phyloP scores from a whole-genome alignment of 2,329 filamentous ascomycete genomes.

The Aureobasidium melanogenum region DNA sequence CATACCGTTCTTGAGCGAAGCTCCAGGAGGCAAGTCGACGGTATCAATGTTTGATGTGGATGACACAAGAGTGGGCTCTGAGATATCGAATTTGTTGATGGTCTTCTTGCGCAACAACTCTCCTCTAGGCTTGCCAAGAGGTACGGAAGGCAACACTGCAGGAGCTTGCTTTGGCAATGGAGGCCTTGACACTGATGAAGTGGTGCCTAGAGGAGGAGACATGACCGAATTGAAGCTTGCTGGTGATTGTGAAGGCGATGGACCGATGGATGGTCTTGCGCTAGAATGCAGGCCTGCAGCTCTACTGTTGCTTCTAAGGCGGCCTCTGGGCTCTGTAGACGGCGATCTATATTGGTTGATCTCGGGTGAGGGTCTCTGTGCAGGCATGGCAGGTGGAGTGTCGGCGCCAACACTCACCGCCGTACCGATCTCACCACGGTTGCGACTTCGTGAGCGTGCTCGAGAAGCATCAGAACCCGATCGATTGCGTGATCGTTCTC shows the following conservation, averaged over 20 bases:
- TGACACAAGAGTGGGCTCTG: constrained; percentile 48
- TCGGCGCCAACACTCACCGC: constrained; percentile 24
- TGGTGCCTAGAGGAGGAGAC: background rate
- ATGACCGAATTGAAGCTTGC: background rate
- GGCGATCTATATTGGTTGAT: constrained; percentile 3
- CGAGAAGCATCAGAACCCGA: constrained; percentile 46
- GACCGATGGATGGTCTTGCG: background rate
- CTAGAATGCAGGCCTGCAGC: constrained; percentile 1
- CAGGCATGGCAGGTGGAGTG: background rate
- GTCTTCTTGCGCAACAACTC: constrained; percentile 44
- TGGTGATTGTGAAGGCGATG: background rate
- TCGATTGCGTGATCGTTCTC: constrained; percentile 35
- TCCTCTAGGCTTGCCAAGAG: background rate
- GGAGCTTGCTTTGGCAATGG: background rate
- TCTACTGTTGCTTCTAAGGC: constrained; percentile 11
- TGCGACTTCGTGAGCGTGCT: constrained; percentile 46
- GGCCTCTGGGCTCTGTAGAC: background rate
- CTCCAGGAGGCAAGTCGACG: constrained; percentile 47
- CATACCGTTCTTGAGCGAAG: constrained; percentile 45
- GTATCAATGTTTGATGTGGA: constrained; percentile 51
- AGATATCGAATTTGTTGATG: constrained; percentile 53
- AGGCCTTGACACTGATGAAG: background rate
- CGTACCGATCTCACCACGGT: constrained; percentile 43
- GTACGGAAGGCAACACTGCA: background rate
- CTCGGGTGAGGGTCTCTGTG: constrained; percentile 20